A percentile compares a stretch with the other conserved stretches of the same genome.
Conservation (phyloP, 441 rosid genomes). For the Populus hybrid region DNA sequence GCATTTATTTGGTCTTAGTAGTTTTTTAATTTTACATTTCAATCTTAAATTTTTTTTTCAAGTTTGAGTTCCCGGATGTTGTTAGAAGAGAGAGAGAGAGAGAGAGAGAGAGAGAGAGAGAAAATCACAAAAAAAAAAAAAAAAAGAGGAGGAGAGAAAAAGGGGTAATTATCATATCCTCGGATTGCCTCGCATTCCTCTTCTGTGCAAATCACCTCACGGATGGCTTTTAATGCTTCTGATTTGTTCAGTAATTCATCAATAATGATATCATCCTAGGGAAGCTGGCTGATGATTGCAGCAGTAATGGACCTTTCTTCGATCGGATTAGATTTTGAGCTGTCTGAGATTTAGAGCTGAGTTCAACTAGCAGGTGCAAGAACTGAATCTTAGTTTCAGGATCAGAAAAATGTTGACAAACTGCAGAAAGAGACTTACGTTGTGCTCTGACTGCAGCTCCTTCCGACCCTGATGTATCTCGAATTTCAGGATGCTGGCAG, state of each 20-base stretch:
- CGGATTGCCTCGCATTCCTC: constrained; percentile 20
- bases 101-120: too few relatives aligned
- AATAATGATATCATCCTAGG: constrained; percentile 38
- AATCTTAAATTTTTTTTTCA: too few relatives aligned
- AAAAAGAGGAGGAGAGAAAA: too few relatives aligned
- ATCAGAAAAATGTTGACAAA: constrained; percentile 20
- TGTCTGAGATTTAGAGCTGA: constrained; percentile 37
- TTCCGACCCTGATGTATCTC: constrained; percentile 35
- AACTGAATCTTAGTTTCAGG: constrained; percentile 33
- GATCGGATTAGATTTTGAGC: constrained; percentile 27
- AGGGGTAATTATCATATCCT: not conserved
- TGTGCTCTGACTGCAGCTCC: constrained; percentile 49
- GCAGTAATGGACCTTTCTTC: constrained; percentile 53
- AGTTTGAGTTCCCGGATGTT: too few relatives aligned
- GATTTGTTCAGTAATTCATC: constrained; percentile 44
- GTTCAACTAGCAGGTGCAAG: constrained; percentile 45
- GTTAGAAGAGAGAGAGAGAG: too few relatives aligned
- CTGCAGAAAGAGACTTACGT: constrained; percentile 38
- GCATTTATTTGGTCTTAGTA: too few relatives aligned
- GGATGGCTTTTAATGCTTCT: constrained; percentile 43
- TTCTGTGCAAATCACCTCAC: constrained; percentile 40
- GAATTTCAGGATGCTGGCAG: constrained; percentile 30
- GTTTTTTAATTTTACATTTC: too few relatives aligned
- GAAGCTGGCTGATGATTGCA: constrained; percentile 51
- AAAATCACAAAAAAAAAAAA: too few relatives aligned